Percentiles rank a stretch among this genome's conserved stretches.
phyloP scores from a whole-genome alignment of 176 grass and related monocot genomes.

The Stipa capillata region DNA sequence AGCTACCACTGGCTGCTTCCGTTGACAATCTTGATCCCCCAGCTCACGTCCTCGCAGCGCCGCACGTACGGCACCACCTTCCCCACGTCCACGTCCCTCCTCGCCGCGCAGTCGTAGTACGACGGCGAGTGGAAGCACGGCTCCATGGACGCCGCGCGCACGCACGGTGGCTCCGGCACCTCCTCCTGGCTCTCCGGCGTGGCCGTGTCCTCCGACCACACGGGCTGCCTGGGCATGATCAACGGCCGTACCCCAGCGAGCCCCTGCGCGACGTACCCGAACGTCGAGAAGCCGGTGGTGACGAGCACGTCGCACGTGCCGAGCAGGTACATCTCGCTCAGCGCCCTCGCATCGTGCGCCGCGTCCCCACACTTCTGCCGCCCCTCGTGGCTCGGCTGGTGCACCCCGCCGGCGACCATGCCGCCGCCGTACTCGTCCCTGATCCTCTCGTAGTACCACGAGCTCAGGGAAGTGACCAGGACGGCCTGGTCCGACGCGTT shows the following conservation, averaged over 20 bases:
- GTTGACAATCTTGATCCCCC: too few relatives aligned
- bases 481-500: background rate
- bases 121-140: conserved; percentile 48
- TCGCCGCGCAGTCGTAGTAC: conserved; percentile 11
- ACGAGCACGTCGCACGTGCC: conserved; percentile 29
- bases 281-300: conserved; percentile 30
- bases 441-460: conserved; percentile 21
- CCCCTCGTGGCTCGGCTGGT: conserved; percentile 53
- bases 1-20: too few relatives aligned
- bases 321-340: conserved; percentile 40
- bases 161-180: background rate
- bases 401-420: conserved; percentile 4
- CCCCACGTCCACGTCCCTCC: background rate
- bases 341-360: conserved; percentile 33
- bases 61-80: conserved; percentile 25
- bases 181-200: too few relatives aligned
- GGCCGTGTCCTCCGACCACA: too few relatives aligned
- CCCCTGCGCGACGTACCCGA: conserved; percentile 36
- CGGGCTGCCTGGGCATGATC: conserved; percentile 10
- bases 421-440: background rate
- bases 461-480: conserved; percentile 19
- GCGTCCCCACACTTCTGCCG: background rate
- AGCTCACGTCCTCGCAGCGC: conserved; percentile 24
- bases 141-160: conserved; percentile 19
- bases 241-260: conserved; percentile 24